phyloP scores from a whole-genome alignment of 176 grass and related monocot genomes.

The bread wheat (Triticum aestivum) region DNA sequence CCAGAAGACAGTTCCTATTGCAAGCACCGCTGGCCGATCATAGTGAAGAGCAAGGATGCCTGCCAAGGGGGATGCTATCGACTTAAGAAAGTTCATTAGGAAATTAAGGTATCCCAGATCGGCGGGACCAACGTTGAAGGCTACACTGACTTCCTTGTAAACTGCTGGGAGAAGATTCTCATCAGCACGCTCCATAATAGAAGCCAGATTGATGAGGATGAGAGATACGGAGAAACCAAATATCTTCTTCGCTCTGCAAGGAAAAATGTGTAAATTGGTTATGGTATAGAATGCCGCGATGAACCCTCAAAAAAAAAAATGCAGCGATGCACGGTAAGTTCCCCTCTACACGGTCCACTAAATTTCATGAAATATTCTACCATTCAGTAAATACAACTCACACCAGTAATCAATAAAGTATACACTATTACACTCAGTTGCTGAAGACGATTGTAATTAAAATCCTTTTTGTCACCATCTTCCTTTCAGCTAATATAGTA shows the following conservation, averaged over 20 bases:
- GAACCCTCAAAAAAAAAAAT: too few species aligned
- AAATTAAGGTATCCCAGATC: conserved; percentile 96
- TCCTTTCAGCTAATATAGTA: neutral
- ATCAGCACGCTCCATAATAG: conserved; percentile 89
- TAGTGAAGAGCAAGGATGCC: conserved; percentile 80
- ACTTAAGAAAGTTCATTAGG: conserved; percentile 82
- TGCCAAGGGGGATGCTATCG: conserved; percentile 80
- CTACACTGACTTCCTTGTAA: conserved; percentile 94
- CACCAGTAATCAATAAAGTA: neutral
- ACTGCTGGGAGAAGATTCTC: conserved; percentile 92
- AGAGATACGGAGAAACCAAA: conserved; percentile 94
- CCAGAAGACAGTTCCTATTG: conserved; percentile 81
- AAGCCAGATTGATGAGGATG: conserved; percentile 88
- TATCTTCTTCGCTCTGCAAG: conserved; percentile 76
- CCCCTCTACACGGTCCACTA: neutral
- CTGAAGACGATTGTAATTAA: neutral
- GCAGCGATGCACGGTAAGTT: neutral
- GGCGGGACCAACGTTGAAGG: conserved; percentile 81
- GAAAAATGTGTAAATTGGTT: neutral
- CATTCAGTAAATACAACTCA: neutral
- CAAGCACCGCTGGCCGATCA: conserved; percentile 74
- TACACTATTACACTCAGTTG: neutral
- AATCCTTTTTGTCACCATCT: neutral
- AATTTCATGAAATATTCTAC: neutral
- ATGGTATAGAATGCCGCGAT: neutral